Percentiles rank a stretch among this genome's conserved stretches.
Conservation (phyloP, 305 asterid genomes). For the Euphrasia arctica region DNA sequence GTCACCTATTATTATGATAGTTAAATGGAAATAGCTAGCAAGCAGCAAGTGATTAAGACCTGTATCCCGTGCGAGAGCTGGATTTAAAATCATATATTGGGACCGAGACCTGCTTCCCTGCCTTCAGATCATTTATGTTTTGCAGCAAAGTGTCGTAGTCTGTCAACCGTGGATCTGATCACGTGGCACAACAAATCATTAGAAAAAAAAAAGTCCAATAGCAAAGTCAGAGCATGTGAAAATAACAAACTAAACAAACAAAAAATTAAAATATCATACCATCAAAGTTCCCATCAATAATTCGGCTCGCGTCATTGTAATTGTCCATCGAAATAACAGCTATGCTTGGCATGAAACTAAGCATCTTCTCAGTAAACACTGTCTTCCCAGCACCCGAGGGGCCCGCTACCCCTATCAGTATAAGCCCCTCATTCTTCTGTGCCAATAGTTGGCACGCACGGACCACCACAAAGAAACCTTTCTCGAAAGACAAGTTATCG, state of each 20-base stretch:
- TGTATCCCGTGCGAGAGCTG: slow-evolving; percentile 92
- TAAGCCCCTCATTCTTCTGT: slow-evolving; percentile 85
- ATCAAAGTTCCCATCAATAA: slow-evolving; percentile 94
- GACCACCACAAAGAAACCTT: slow-evolving; percentile 92
- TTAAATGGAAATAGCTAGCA: slow-evolving; percentile 11
- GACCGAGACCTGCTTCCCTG: slow-evolving; percentile 68
- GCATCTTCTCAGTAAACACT: slow-evolving; percentile 84
- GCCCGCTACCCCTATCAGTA: slow-evolving; percentile 87
- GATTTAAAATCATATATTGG: slow-evolving; percentile 97
- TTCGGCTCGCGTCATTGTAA: slow-evolving; percentile 93
- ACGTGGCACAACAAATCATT: slow-evolving; percentile 21
- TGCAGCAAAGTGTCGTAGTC: slow-evolving; percentile 90
- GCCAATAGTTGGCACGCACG: slow-evolving; percentile 90
- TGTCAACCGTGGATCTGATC: slow-evolving; percentile 95
- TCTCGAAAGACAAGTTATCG: slow-evolving; percentile 87
- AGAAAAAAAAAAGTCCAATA: slow-evolving; percentile 21
- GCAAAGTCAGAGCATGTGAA: slow-evolving; percentile 20
- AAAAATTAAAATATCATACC: slow-evolving; percentile 44
- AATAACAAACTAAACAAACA: slow-evolving; percentile 22
- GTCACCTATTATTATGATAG: slow-evolving; percentile 6
- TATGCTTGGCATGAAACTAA: slow-evolving; percentile 87
- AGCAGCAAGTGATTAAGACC: slow-evolving; percentile 40
- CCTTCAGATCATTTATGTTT: slow-evolving; percentile 82
- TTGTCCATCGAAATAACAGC: slow-evolving; percentile 99
- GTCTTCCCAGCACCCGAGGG: slow-evolving; percentile 99